These are phyloP conservation scores for Chlorella ohadii DNA, from an alignment of 139 green algal species.

Conservation along the genomic window DNA sequence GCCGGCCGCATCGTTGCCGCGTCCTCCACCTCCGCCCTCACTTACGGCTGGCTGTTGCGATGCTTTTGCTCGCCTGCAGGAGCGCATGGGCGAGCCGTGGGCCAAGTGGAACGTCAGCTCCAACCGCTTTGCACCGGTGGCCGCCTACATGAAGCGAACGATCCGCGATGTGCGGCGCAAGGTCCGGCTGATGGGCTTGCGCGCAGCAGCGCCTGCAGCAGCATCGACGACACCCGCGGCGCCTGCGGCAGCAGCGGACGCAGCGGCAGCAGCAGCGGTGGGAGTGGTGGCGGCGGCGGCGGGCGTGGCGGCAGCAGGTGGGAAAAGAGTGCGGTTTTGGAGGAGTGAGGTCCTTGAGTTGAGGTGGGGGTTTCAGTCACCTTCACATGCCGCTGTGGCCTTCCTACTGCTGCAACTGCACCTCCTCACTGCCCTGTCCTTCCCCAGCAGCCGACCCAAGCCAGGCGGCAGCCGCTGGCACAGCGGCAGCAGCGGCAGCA, in stretches of 20 bases:
- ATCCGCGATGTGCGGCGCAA: slow-evolving; percentile 42
- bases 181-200: not conserved
- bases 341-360: no score
- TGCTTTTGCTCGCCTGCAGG: no score
- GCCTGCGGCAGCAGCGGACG: not conserved
- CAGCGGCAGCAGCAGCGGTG: not conserved
- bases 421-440: not conserved
- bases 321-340: no score
- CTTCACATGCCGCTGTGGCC: no score
- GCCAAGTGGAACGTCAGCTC: not conserved
- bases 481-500: not conserved
- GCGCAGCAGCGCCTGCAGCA: not conserved
- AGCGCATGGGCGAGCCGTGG: slow-evolving; percentile 6
- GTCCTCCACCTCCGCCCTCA: no score
- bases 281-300: not conserved
- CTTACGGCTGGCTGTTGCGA: no score
- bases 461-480: not conserved
- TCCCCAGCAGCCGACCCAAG: not conserved
- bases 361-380: no score
- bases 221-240: not conserved
- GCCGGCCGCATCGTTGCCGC: no score
- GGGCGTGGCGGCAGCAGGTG: not conserved
- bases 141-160: slow-evolving; percentile 33
- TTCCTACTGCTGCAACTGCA: not conserved
- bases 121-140: slow-evolving; percentile 4